Percentiles rank a stretch among this genome's conserved stretches.
Evolutionary conservation across 2,329 filamentous ascomycete species (phyloP).

Genomic region (Metarhizium anisopliae): DNA sequence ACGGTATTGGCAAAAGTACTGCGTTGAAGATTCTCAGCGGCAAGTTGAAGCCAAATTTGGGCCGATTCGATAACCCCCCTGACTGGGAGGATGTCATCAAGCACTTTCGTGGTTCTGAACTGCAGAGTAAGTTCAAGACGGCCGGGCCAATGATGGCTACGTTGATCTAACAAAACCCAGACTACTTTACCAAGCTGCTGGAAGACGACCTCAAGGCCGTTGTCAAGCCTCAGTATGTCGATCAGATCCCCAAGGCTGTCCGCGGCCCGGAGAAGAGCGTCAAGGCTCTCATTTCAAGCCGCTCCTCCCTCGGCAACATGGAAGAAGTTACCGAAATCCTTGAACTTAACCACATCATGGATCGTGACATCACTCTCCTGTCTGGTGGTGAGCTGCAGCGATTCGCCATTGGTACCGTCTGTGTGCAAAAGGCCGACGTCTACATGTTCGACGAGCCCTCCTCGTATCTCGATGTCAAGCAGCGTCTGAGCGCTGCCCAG

Average conservation of each 20-base stretch:
- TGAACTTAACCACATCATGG: constrained; percentile 80
- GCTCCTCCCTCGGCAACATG: constrained; percentile 68
- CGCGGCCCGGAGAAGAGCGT: constrained; percentile 75
- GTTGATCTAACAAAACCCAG: constrained; percentile 20
- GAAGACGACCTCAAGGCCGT: constrained; percentile 97
- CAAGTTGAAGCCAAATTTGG: constrained; percentile 97
- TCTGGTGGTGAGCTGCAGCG: constrained; percentile 97
- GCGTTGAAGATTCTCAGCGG: constrained; percentile 97
- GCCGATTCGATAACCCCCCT: constrained; percentile 88
- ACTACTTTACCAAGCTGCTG: constrained; percentile 97
- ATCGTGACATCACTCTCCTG: constrained; percentile 81
- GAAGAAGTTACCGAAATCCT: constrained; percentile 76
- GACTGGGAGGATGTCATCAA: constrained; percentile 99
- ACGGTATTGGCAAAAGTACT: constrained; percentile 99
- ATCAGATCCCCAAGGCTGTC: constrained; percentile 92
- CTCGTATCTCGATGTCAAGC: constrained; percentile 98
- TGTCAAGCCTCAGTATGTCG: constrained; percentile 98
- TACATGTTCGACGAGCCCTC: constrained; percentile 99
- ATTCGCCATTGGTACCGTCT: constrained; percentile 93
- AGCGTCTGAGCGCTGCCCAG: constrained; percentile 84
- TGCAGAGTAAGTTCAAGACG: constrained; percentile 64
- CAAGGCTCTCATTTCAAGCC: constrained; percentile 65
- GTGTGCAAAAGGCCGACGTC: constrained; percentile 90
- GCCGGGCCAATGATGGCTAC: neutral
- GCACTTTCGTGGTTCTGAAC: constrained; percentile 93